Base-by-base conservation (phyloP, 2,329 filamentous ascomycete genomes). In the Sclerotinia borealis region DNA sequence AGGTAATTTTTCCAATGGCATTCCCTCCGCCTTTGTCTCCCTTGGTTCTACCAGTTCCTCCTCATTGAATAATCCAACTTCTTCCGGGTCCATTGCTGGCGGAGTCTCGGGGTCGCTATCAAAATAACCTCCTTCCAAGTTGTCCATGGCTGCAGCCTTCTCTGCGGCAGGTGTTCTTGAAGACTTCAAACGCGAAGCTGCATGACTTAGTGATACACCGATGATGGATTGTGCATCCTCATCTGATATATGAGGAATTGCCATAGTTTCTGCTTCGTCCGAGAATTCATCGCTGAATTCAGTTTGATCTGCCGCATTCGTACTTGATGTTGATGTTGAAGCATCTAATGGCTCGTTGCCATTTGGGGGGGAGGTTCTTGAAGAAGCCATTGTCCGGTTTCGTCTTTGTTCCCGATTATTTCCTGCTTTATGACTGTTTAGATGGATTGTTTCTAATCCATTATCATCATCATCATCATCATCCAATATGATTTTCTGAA, bases 211-310 rank as follows among this genome's bases (percentile, higher is more conserved):
- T 29, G 83, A 79, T 2, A 83, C 83, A 70, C 85, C 84, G 56
- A 88, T 78, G 51, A 86, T 79, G 9, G 83, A 84, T 67, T 85
- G 82, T 5, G 81, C 84, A 67, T 83, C 83, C 69, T 86, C 83
- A 63, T 82, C 70, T 17, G 71, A 66, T 31, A 71, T 64, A 60
- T 68, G 59, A 45, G 64, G 64, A 34, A 65, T 52, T 15, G 65
- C 49, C 63, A 71, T 70, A 43, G 63, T 67, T 43, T 71, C 71
- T 31, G 51, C 41, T 11, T 70, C 68, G 49, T 69, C 67, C 17
- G 63, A 64, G 6, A 63, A 25, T n/a, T 68, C 65, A 45, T 63
- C 61, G 41, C 63, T 51, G 15, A 55, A 50, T 58, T 68, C 63
- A 39, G 52, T 19, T 22, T 47, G 52, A 52, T 66, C 60, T 37